A percentile compares a stretch with the other conserved stretches of the same genome.
phyloP scores from a whole-genome alignment of 2,329 filamentous ascomycete genomes.

The Diplodia scrobiculata region DNA sequence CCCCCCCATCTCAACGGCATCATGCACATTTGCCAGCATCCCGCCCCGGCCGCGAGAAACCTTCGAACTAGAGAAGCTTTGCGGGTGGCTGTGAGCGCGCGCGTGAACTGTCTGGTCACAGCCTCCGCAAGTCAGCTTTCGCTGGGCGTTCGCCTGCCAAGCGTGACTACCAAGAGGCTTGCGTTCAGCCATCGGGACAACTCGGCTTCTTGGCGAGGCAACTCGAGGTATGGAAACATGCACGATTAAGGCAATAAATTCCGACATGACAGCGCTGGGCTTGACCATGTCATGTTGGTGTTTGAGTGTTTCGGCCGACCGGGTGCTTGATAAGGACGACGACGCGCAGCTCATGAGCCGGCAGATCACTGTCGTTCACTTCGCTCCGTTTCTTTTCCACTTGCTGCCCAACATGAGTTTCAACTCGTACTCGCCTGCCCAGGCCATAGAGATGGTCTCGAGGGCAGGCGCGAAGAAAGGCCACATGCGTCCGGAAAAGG shows the following conservation, averaged over 20 bases:
- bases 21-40: too few relatives aligned
- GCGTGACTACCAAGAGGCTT: background rate
- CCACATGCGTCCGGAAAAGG: constrained; percentile 56
- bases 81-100: constrained; percentile 9
- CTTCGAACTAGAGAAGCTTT: constrained; percentile 4
- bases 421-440: constrained; percentile 51
- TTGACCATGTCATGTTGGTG: background rate
- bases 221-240: background rate
- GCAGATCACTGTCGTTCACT: background rate
- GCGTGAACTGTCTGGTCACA: background rate
- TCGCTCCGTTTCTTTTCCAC: background rate
- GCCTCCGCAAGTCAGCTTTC: constrained; percentile 9
- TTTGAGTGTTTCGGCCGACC: background rate
- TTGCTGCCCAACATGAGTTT: constrained; percentile 12
- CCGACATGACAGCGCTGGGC: background rate
- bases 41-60: background rate
- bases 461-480: constrained; percentile 56
- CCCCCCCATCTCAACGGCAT: too few relatives aligned
- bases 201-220: constrained; percentile 11
- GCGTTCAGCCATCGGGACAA: constrained; percentile 10
- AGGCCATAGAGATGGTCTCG: constrained; percentile 57
- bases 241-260: constrained; percentile 3
- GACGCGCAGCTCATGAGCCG: background rate
- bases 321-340: constrained; percentile 9
- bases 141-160: constrained; percentile 8